phyloP scores from a whole-genome alignment of 441 rosid species.

The Adansonia gregorii region DNA sequence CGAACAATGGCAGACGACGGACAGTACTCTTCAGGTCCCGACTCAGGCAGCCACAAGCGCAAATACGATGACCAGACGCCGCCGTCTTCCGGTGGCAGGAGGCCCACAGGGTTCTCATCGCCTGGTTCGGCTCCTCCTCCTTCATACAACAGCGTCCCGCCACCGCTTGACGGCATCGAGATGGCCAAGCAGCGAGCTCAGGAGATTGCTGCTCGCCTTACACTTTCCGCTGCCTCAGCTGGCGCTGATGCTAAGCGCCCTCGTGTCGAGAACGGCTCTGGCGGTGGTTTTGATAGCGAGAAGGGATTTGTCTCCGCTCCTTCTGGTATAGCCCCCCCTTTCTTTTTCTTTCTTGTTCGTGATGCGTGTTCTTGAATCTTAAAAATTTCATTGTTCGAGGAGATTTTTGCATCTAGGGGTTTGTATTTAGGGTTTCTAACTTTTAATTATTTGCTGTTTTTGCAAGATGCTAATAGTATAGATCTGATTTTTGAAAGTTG shows the following conservation, averaged over 20 bases:
- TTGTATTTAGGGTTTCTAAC: no score
- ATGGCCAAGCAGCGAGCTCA: constrained; percentile 87
- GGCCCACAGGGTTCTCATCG: constrained; percentile 83
- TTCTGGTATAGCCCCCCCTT: constrained; percentile 34
- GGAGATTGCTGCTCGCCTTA: constrained; percentile 89
- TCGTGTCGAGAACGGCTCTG: constrained; percentile 73
- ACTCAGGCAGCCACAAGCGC: constrained; percentile 56
- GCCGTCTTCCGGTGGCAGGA: constrained; percentile 51
- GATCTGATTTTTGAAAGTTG: no score
- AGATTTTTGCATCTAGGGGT: no score
- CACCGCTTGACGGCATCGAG: constrained; percentile 76
- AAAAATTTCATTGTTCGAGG: no score
- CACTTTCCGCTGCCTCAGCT: constrained; percentile 26
- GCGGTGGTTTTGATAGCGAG: constrained; percentile 55
- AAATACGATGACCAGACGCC: constrained; percentile 76
- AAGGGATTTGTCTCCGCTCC: constrained; percentile 64
- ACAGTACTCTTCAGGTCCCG: constrained; percentile 62
- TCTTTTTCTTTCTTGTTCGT: not conserved
- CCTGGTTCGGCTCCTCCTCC: constrained; percentile 53
- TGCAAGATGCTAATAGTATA: no score
- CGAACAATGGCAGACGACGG: constrained; percentile 83
- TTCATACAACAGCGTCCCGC: constrained; percentile 76
- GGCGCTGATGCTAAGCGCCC: constrained; percentile 74
- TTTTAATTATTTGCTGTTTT: no score
- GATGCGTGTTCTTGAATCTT: no score